Evolutionary conservation across 805 yeast genomes (phyloP).

Genomic region (Kluyveromyces siamensis): DNA sequence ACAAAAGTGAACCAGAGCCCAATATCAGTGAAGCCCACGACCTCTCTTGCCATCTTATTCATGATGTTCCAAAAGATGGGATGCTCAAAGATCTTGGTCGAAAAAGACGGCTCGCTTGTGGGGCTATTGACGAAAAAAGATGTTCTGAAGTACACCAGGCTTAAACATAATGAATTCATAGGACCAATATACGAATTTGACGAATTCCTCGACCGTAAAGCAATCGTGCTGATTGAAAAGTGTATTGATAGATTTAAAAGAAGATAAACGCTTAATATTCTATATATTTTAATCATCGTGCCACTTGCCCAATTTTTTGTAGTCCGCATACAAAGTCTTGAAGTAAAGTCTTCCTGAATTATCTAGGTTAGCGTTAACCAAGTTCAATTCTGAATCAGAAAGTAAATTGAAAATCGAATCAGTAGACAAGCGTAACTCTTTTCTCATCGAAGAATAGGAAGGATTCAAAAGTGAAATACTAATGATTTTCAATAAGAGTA

Average conservation of each 20-base stretch:
- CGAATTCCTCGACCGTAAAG: constrained; percentile 15
- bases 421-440: constrained; percentile 44
- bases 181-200: constrained; percentile 22
- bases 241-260: constrained; percentile 3
- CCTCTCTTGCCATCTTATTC: constrained; percentile 51
- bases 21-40: constrained; percentile 42
- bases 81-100: constrained; percentile 64
- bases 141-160: constrained; percentile 51
- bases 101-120: constrained; percentile 46
- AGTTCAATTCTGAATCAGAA: constrained; percentile 54
- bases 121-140: constrained; percentile 88
- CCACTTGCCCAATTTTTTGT: constrained; percentile 78
- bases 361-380: constrained; percentile 60
- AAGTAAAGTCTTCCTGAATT: constrained; percentile 58
- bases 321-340: constrained; percentile 60
- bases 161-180: constrained; percentile 18
- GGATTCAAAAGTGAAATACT: constrained; percentile 41
- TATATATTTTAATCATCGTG: constrained; percentile 36
- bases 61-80: constrained; percentile 73
- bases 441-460: constrained; percentile 38
- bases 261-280: not conserved
- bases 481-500: constrained; percentile 51
- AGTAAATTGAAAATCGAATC: constrained; percentile 60
- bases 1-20: constrained; percentile 47
- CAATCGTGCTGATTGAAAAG: not conserved